phyloP scores from a whole-genome alignment of 106 monocot genomes.

The Agapanthus africanus region DNA sequence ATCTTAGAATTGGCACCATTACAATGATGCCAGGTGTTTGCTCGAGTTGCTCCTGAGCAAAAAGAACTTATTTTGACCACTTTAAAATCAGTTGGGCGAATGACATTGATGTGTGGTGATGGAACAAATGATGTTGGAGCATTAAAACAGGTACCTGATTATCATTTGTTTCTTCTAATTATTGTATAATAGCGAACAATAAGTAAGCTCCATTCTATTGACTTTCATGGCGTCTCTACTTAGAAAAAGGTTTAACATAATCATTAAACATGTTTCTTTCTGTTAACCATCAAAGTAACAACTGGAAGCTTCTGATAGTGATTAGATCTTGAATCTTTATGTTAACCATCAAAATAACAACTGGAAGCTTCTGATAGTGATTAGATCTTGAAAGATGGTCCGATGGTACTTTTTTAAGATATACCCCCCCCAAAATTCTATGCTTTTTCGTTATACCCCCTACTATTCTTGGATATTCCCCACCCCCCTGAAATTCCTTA shows the following conservation, averaged over 20 bases:
- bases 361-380: too few species aligned
- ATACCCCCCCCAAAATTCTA: too few species aligned
- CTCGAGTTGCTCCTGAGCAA: conserved; percentile 96
- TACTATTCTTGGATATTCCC: too few species aligned
- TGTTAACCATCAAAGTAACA: conserved; percentile 4
- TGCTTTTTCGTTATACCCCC: too few species aligned
- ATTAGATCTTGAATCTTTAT: too few species aligned
- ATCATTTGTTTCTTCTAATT: neutral
- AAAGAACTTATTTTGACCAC: conserved; percentile 94
- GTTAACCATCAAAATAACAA: too few species aligned
- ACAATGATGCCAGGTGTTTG: conserved; percentile 67
- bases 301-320: neutral
- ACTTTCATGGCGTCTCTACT: neutral
- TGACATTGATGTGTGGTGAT: conserved; percentile 99
- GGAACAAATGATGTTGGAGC: conserved; percentile 99
- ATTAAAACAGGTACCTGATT: conserved; percentile 71
- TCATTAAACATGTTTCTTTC: neutral
- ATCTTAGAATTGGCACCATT: neutral
- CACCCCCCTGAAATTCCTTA: too few species aligned
- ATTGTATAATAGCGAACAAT: neutral
- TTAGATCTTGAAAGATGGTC: neutral
- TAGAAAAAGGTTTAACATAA: neutral
- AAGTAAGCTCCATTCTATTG: neutral
- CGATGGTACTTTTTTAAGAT: neutral
- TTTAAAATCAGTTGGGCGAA: conserved; percentile 84